Base-by-base conservation (phyloP, 257 asterid species). In the Solanum gracilifrons region DNA sequence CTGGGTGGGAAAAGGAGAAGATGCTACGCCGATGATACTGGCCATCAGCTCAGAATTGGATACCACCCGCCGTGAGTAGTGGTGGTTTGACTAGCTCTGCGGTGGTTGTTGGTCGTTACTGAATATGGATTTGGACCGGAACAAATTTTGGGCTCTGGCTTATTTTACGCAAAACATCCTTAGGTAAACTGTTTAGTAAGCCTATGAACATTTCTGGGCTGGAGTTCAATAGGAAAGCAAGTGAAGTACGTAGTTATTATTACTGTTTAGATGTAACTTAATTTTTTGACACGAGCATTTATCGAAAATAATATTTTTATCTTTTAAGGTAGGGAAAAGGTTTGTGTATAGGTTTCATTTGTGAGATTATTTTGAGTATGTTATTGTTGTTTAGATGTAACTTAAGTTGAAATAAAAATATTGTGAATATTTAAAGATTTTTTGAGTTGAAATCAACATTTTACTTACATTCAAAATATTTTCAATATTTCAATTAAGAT, bases 11-110 rank as follows among this genome's bases (percentile, higher is more conserved):
- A 85, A 87, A 72, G 93, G 88, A 82, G 94, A 87, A 27, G 94
- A 90, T 82, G 94, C 88, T 36, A 86, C 29, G 88, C 87, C 87
- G 88, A 90, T 82, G 88, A 92, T 91, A 90, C 87, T 92, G 79
- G 94, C 87, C 86, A 84, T 84, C 73, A 86, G 76, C 86, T 77
- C 85, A 58, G 31, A 80, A 80, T 18, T 27, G 84, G 39, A 60
- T 43, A 35, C 9, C 66, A 27, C 66, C 37, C 39, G 66, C 84
- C 64, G 84, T 79, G 79, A 51, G 82, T 51, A 74, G 6, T 41
- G 82, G 68, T 85, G 82, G 83, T 85, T 85, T 68, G 87, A 85
- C 87, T 55, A 20, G 25, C 25, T 20, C 66, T 55, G 25, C 25
- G 66, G 66, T 55, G 66, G 66, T 55, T 55, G 66, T 55, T 55